phyloP scores from a whole-genome alignment of 805 yeast species.

The Lipomyces yamadae region DNA sequence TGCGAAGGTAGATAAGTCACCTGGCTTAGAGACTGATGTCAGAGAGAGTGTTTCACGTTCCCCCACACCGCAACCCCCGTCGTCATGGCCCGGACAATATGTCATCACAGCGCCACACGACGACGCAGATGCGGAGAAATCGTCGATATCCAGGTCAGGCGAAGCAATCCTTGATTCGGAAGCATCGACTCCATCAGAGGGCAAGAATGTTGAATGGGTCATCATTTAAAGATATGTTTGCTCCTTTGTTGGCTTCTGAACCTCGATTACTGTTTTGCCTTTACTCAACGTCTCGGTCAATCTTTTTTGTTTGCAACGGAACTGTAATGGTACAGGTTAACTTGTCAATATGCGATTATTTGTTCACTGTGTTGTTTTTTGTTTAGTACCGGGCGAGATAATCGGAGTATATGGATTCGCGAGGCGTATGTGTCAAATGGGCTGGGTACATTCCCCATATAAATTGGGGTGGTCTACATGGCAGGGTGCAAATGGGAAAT shows the following conservation, averaged over 20 bases:
- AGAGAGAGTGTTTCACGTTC: neutral
- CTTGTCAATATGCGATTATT: too few relatives aligned
- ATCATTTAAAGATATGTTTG: neutral
- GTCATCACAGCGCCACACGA: neutral
- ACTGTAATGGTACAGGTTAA: too few relatives aligned
- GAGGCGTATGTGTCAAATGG: too few relatives aligned
- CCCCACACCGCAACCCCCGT: neutral
- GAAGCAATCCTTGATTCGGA: neutral
- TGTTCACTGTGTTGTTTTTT: too few relatives aligned
- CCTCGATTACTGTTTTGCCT: neutral
- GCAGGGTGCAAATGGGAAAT: too few relatives aligned
- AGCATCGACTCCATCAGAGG: neutral
- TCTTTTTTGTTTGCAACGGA: neutral
- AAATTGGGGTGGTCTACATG: too few relatives aligned
- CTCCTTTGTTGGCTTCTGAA: neutral
- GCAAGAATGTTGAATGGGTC: neutral
- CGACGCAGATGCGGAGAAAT: neutral
- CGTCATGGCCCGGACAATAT: neutral
- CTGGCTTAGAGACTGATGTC: neutral
- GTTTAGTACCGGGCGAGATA: too few relatives aligned
- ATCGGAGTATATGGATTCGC: too few relatives aligned
- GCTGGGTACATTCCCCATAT: too few relatives aligned
- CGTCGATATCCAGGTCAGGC: neutral
- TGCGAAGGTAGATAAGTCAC: neutral
- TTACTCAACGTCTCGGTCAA: neutral